Percentiles rank a stretch among this genome's conserved stretches.
These are phyloP conservation scores for Pseudogymnoascus sp. DNA, from an alignment of 2,329 filamentous ascomycete species.

Conservation along the genomic window DNA sequence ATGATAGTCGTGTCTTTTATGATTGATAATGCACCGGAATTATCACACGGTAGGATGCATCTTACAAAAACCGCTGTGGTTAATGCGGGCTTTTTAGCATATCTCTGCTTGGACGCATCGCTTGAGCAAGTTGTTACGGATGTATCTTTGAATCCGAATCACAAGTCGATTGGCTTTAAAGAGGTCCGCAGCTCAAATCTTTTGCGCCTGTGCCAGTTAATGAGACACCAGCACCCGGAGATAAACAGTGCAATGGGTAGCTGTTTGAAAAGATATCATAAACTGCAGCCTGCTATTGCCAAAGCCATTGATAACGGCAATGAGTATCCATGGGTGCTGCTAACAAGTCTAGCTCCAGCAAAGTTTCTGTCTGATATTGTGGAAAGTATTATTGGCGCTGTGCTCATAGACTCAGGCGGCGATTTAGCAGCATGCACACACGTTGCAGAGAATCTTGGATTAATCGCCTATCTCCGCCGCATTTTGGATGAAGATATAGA, in stretches of 20 bases:
- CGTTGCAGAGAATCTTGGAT: conserved; percentile 55
- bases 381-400: conserved; percentile 69
- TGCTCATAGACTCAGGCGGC: conserved; percentile 74
- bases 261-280: background rate
- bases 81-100: conserved; percentile 73
- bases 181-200: conserved; percentile 13
- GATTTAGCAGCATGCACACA: conserved; percentile 48
- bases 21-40: conserved; percentile 35
- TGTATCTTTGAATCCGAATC: background rate
- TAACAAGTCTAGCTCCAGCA: conserved; percentile 54
- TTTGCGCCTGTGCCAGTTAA: conserved; percentile 57
- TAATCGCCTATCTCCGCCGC: conserved; percentile 53
- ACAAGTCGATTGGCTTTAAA: background rate
- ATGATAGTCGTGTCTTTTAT: conserved; percentile 60
- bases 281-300: conserved; percentile 13
- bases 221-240: conserved; percentile 47
- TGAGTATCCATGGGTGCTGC: conserved; percentile 67
- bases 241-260: conserved; percentile 28
- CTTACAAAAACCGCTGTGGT: conserved; percentile 65
- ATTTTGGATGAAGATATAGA: conserved; percentile 52
- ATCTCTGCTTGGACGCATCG: conserved; percentile 55
- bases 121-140: conserved; percentile 27
- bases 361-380: conserved; percentile 82
- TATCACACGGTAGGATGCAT: conserved; percentile 60
- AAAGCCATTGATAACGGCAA: conserved; percentile 40